A percentile compares a stretch with the other conserved stretches of the same genome.
These are phyloP conservation scores for Pseudogymnoascus sp. DNA, from an alignment of 2,329 filamentous ascomycete genomes.

Conservation along the genomic window DNA sequence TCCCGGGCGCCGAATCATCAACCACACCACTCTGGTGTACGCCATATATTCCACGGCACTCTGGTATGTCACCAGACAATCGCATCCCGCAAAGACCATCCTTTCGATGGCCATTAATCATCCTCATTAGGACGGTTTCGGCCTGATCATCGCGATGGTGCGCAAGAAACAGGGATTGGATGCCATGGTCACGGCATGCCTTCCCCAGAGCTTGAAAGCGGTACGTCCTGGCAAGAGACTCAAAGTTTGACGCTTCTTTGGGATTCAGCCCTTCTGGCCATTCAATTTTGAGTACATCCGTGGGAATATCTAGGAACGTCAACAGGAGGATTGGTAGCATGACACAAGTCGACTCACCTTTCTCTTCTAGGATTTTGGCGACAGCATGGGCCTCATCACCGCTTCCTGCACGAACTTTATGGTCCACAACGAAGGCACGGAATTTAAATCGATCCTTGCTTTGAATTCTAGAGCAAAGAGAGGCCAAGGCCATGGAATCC, in stretches of 20 bases:
- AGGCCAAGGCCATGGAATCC: slow-evolving; percentile 94
- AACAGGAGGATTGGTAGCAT: background rate
- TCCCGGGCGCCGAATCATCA: slow-evolving; percentile 30
- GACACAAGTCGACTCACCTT: background rate
- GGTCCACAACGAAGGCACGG: slow-evolving; percentile 47
- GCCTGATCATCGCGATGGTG: slow-evolving; percentile 89
- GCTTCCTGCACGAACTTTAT: slow-evolving; percentile 47
- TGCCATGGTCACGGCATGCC: slow-evolving; percentile 44
- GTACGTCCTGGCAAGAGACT: slow-evolving; percentile 64
- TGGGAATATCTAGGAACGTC: slow-evolving; percentile 21
- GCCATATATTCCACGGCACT: slow-evolving; percentile 68
- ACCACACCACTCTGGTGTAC: slow-evolving; percentile 57
- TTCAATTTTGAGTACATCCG: slow-evolving; percentile 32
- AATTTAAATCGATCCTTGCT: slow-evolving; percentile 28
- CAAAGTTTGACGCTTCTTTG: slow-evolving; percentile 54
- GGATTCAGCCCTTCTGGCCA: slow-evolving; percentile 42
- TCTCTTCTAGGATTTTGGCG: slow-evolving; percentile 20
- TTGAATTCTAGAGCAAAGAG: slow-evolving; percentile 50
- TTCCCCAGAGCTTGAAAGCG: slow-evolving; percentile 65
- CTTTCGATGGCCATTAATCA: slow-evolving; percentile 59
- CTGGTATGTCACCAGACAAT: slow-evolving; percentile 62
- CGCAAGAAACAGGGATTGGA: slow-evolving; percentile 62
- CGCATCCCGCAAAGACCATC: slow-evolving; percentile 67
- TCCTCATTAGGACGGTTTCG: slow-evolving; percentile 77
- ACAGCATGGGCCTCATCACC: slow-evolving; percentile 44